phyloP scores from a whole-genome alignment of 495 filamentous ascomycete species.

The Lepidopterella palustris region DNA sequence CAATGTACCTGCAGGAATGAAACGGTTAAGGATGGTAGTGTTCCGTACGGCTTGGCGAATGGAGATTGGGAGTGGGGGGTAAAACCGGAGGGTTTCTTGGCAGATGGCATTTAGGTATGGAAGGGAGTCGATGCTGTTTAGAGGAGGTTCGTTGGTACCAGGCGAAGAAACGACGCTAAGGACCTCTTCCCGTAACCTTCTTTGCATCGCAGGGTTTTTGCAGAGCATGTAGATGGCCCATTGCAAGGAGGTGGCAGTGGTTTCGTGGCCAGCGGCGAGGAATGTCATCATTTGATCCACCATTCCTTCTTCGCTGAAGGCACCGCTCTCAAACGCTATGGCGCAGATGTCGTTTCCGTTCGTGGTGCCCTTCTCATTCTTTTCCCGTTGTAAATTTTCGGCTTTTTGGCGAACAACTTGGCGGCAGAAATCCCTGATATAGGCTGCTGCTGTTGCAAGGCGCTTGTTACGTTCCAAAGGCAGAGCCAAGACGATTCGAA shows the following conservation, averaged over 20 bases:
- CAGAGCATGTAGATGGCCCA: conserved; percentile 54
- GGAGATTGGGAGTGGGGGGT: conserved; percentile 52
- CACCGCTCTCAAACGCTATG: too few species aligned
- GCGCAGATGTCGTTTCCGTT: too few species aligned
- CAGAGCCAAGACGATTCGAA: too few species aligned
- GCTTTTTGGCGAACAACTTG: too few species aligned
- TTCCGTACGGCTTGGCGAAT: conserved; percentile 53
- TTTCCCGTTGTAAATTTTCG: too few species aligned
- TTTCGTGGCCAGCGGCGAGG: conserved; percentile 83
- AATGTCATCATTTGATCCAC: conserved; percentile 98
- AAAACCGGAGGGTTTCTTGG: conserved; percentile 54
- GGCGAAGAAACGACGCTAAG: conserved; percentile 61
- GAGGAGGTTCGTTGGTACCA: too few species aligned
- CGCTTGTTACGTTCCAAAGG: too few species aligned
- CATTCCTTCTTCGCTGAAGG: too few species aligned
- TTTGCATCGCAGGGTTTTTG: conserved; percentile 50
- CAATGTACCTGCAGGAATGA: conserved; percentile 50
- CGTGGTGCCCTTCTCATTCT: too few species aligned
- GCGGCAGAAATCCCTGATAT: too few species aligned
- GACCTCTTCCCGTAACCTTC: conserved; percentile 53
- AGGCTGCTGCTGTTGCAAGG: too few species aligned
- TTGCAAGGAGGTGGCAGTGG: conserved; percentile 51
- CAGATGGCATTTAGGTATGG: conserved; percentile 54
- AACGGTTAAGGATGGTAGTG: conserved; percentile 49
- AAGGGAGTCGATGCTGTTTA: conserved; percentile 52